A percentile compares a stretch with the other conserved stretches of the same genome.
phyloP scores from a whole-genome alignment of 495 filamentous ascomycete genomes.

The Podospora australis region DNA sequence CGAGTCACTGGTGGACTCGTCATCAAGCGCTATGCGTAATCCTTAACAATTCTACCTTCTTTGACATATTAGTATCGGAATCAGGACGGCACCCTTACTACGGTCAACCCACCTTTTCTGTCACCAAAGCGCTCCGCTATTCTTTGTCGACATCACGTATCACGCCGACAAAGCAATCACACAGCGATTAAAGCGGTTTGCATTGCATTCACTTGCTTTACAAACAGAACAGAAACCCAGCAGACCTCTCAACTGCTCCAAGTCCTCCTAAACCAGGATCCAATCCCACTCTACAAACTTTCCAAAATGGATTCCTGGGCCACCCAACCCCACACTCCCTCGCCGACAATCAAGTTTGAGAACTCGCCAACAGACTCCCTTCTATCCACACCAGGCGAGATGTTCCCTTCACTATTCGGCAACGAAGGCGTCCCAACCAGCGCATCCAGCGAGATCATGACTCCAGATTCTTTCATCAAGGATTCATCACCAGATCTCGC shows the following conservation, averaged over 20 bases:
- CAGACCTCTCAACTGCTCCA: conserved; percentile 16
- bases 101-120: conserved; percentile 11
- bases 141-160: conserved; percentile 2
- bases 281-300: conserved; percentile 26
- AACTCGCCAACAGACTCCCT: conserved; percentile 46
- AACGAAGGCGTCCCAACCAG: conserved; percentile 30
- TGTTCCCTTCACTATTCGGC: conserved; percentile 46
- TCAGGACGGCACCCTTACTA: conserved; percentile 39
- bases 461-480: background rate
- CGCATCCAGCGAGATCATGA: conserved; percentile 24
- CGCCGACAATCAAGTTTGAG: conserved; percentile 44
- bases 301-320: conserved; percentile 35
- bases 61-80: conserved; percentile 35
- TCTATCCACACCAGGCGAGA: conserved; percentile 45
- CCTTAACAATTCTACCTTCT: conserved; percentile 12
- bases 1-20: conserved; percentile 24
- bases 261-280: conserved; percentile 37
- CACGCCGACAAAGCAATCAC: background rate
- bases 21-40: conserved; percentile 19
- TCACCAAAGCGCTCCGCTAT: background rate
- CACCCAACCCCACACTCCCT: conserved; percentile 30
- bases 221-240: conserved; percentile 1
- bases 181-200: background rate
- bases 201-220: background rate
- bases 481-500: background rate